A percentile compares a stretch with the other conserved stretches of the same genome.
Evolutionary conservation across 2,329 filamentous ascomycete genomes (phyloP).

Genomic region (Exophiala sp.): DNA sequence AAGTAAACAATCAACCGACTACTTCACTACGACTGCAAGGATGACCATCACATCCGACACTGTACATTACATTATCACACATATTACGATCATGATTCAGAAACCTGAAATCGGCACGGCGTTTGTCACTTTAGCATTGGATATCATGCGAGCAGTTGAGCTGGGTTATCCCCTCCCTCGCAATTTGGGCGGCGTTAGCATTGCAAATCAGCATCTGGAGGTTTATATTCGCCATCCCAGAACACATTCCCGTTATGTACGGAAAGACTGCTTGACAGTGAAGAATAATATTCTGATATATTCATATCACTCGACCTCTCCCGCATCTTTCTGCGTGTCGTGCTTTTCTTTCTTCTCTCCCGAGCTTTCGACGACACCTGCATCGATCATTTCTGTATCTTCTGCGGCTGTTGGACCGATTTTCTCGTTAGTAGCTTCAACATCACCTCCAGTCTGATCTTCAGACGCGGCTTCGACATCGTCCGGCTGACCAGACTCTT

Average conservation of each 20-base stretch:
- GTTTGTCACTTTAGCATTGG: too few relatives aligned
- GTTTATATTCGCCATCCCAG: not conserved
- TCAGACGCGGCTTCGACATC: slow-evolving; percentile 2
- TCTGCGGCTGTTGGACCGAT: not conserved
- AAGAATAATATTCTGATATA: not conserved
- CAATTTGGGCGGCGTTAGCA: too few relatives aligned
- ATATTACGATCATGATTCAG: not conserved
- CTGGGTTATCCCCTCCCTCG: not conserved
- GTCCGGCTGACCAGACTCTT: too few relatives aligned
- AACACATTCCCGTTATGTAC: too few relatives aligned
- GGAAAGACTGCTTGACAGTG: not conserved
- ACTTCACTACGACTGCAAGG: not conserved
- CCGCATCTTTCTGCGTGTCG: slow-evolving; percentile 6
- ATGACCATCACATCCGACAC: not conserved
- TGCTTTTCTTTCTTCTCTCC: not conserved
- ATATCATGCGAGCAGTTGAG: too few relatives aligned
- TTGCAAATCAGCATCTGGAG: too few relatives aligned
- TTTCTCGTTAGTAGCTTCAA: not conserved
- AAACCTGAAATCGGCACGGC: too few relatives aligned
- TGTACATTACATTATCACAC: not conserved
- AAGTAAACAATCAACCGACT: not conserved
- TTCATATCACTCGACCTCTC: not conserved
- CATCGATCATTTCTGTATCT: slow-evolving; percentile 17
- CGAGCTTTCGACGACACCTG: not conserved
- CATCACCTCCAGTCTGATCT: not conserved